Evolutionary conservation across 352 stramenopile species (phyloP), one percentile per base, ranked within the genome.

Genomic region (Pythium biforme): DNA sequence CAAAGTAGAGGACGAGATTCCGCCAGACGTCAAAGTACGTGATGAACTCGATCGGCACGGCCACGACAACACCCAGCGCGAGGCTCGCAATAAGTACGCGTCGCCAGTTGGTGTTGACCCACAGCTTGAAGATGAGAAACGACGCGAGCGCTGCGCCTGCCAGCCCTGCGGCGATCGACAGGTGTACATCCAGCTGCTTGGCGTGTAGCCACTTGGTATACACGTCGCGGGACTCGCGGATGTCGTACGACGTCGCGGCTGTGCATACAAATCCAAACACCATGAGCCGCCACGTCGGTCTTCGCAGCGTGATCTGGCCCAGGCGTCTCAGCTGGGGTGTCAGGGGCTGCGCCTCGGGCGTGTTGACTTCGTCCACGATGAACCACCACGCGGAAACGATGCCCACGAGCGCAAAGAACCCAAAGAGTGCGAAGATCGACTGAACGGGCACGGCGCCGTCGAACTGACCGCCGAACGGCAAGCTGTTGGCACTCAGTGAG

Each of bases 81-180:
- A 66, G 9, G 23, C 60, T 57, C 3, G 20, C n/a, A 11, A 55
- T 7, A 11, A 66, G 10, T 7, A 51, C 22, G 37, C 2, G 27
- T 1, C 65, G 59, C 65, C 65, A 72, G 55, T 72, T 72, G 15
- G 51, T 53, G 55, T 64, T 64, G 55, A 73, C 25, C 50, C 31
- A 64, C 15, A 54, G 45, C 12, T 45, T 27, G 19, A 47, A 49
- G 2, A 58, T 23, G 10, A 54, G 34, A 33, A 64, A 52, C 2
- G 41, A 33, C 5, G 43, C 45, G 26, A 56, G 10, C 2, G 54
- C 27, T 11, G 31, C 15, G 17, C 52, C 54, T 0, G 33, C 22
- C 7, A 12, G 11, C 0, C 23, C 5, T 0, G 26, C n/a, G 12
- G 47, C 27, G 3, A 5, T n/a, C 14, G 53, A 58, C 7, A 73